Conservation (phyloP, 352 stramenopile genomes). For the Pythium brachiatum region DNA sequence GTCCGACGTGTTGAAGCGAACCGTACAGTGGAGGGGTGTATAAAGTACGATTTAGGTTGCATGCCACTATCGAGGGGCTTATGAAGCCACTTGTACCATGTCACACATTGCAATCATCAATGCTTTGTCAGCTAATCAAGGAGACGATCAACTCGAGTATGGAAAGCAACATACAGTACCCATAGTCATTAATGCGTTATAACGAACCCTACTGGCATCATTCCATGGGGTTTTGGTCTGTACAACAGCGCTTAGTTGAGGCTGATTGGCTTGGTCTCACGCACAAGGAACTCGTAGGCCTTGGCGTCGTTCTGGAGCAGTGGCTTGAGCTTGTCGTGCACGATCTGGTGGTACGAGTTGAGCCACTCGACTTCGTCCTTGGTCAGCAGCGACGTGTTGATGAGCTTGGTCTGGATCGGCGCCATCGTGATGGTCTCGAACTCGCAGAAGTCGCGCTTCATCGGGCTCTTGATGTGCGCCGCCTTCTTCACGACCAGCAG, state of each 20-base stretch:
- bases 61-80: background rate
- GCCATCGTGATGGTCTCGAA: slow-evolving; percentile 98
- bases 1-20: slow-evolving; percentile 13
- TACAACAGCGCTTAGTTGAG: slow-evolving; percentile 29
- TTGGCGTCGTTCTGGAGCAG: slow-evolving; percentile 68
- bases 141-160: no score
- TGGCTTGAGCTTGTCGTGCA: slow-evolving; percentile 91
- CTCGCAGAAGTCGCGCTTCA: slow-evolving; percentile 90
- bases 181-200: no score
- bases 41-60: background rate
- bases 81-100: background rate
- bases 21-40: background rate
- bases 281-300: slow-evolving; percentile 73
- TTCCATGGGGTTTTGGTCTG: background rate
- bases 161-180: no score
- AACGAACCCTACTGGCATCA: background rate
- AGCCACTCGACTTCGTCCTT: slow-evolving; percentile 94
- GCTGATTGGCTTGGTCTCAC: slow-evolving; percentile 63
- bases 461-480: slow-evolving; percentile 54
- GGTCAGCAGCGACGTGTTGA: slow-evolving; percentile 92
- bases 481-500: slow-evolving; percentile 93
- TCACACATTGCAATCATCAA: slow-evolving; percentile 2
- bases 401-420: slow-evolving; percentile 98
- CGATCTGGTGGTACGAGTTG: slow-evolving; percentile 91
- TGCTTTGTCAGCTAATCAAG: no score